Evolutionary conservation across 1,139 yeast genomes (phyloP), one percentile per base, ranked within the genome.

Genomic region (Candida sanyaensis): DNA sequence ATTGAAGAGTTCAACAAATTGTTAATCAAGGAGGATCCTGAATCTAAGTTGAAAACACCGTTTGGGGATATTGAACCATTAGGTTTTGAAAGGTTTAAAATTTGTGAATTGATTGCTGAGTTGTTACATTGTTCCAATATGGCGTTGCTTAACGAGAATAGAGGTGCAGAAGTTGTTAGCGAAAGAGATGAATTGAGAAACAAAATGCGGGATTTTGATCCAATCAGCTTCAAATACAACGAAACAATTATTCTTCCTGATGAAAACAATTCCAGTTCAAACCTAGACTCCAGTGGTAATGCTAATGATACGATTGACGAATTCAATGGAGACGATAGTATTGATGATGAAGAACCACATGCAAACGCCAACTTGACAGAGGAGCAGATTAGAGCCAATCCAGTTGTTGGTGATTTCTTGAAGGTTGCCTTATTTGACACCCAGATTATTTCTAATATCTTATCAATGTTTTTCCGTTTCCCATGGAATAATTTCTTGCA

Each of bases 401-500:
- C 96, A 1, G 96, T 93, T 8, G 84, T 91, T 46, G 99, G 99
- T 17, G 99, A 95, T 67, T 81, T 75, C 58, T 78, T 95, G 63
- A 93, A 93, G 66, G 88, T 92, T 52, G 84, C 96, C 5, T 73
- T 93, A 40, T 86, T 84, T 59, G 97, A 93, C 64, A 86, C 88
- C 47, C 84, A 84, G 55, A 87, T 93, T 49, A 79, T 93, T 44
- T 79, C 89, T 41, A 84, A 86, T 44, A 88, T 93, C 47, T 70
- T 92, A 49, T 71, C 83, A 33, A 86, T 93, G 87, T 92, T 93
- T 64, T 88, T 92, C 78, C 79, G 80, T 58, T 93, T 91, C 67
- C 99, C 99, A 5, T 93, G 99, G 99, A 93, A 93, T 68, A 93
- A 93, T 65, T 93, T 93, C 63, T 77, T 96, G 69, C 99, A 93